Percentiles rank a stretch among this genome's conserved stretches.
Evolutionary conservation across 1,284 basidiomycete species (phyloP).

Genomic region (Ustilago trichophora): DNA sequence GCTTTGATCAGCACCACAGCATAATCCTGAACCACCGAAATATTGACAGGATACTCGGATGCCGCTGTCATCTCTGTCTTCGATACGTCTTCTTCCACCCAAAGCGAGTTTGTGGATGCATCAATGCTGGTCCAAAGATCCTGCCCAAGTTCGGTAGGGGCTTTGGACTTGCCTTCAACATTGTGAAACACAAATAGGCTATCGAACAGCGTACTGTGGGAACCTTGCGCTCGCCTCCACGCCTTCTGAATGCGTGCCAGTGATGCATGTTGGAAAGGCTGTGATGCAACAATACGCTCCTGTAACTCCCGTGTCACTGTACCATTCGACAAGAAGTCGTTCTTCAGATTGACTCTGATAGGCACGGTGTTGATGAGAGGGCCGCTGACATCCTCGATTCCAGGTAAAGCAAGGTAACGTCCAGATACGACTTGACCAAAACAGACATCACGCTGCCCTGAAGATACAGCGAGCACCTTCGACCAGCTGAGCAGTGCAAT

Average conservation of each 20-base stretch:
- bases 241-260: constrained; percentile 7
- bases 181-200: no score
- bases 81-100: no score
- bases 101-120: no score
- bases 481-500: constrained; percentile 9
- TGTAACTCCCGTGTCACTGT: constrained; percentile 5
- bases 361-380: constrained; percentile 25
- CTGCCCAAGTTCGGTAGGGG: no score
- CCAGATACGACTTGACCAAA: constrained; percentile 20
- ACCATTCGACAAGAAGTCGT: constrained; percentile 7
- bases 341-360: constrained; percentile 3
- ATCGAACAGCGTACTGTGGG: no score
- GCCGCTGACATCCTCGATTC: constrained; percentile 18
- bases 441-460: constrained; percentile 18
- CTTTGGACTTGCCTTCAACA: no score
- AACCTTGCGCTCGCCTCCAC: no score
- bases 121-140: no score
- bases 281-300: constrained; percentile 2
- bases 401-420: constrained; percentile 7
- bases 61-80: neutral
- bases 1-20: constrained; percentile 8
- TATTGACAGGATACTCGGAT: constrained; percentile 26
- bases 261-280: constrained; percentile 21
- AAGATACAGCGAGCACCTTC: constrained; percentile 8
- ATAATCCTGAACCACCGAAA: constrained; percentile 14